Base-by-base conservation (phyloP, 805 yeast genomes). In the Alloascoidea hylecoeti region DNA sequence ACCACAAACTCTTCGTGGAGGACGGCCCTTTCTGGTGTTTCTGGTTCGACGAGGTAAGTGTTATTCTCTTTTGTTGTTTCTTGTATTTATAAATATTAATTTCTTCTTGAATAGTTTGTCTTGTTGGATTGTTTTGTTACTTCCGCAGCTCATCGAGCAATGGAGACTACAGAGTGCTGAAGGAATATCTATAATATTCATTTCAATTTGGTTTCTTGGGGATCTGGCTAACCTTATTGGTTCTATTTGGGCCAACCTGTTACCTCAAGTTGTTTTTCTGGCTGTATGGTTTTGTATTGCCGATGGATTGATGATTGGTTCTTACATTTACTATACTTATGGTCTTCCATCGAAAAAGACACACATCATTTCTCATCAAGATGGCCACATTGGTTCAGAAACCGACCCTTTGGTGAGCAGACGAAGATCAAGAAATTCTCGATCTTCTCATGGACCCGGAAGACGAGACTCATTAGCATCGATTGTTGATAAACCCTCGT, bases 81-180 rank as follows among this genome's bases (percentile, higher is more conserved):
- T 15, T n/a, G 15, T 34, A 13, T 14, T 34, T 14, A 4, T 17
- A 17, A 14, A 30, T 17, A 4, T 39, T 27, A 42, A 34, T 38
- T 37, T 40, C 5, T 15, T 30, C 37, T 44, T 23, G 9, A 9
- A 9, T 23, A 67, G 75, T 19, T 64, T 81, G 33, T 85, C 89
- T 0, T 78, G 89, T 53, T 82, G 88, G 86, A 66, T 82, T 9
- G 86, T 81, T 12, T 57, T 81, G 33, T 64, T 81, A 41, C 58
- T 82, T 46, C 92, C 94, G 0, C 94, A 81, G 52, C 64, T 81
- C 35, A 67, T 81, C 17, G 94, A 81, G 52, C 89, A 81, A 57
- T 82, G 86, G 86, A 58, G 81, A 39, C 57, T 75, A 39, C 75
- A 81, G 49, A 68, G 75, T 14, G 82, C 85, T 3, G 88, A 79